Evolutionary conservation across 148 eudicot species (phyloP).

Genomic region (Selenicereus undatus): DNA sequence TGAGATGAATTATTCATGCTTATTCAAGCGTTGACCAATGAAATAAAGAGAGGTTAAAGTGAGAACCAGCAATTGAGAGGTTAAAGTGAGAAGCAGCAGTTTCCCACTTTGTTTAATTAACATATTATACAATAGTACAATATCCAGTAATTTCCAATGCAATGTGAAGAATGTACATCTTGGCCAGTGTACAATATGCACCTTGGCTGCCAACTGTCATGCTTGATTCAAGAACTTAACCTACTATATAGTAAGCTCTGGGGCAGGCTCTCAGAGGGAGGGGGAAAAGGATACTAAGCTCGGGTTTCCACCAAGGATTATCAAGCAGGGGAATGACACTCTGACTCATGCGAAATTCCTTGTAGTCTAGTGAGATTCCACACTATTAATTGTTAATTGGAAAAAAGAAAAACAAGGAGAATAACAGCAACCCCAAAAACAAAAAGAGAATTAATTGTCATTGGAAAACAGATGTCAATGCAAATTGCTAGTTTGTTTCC

Average conservation of each 20-base stretch:
- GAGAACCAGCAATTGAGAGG: background rate
- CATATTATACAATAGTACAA: no score
- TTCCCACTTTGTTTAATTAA: no score
- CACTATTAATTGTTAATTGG: no score
- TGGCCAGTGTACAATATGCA: background rate
- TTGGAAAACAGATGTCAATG: no score
- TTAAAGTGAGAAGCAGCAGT: background rate
- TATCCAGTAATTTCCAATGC: background rate
- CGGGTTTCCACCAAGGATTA: no score
- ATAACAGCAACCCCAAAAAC: no score
- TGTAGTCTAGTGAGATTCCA: no score
- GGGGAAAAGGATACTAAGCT: background rate
- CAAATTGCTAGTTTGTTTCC: no score
- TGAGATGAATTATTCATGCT: background rate
- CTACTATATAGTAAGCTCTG: background rate
- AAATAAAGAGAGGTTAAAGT: background rate
- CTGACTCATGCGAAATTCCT: no score
- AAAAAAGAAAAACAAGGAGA: no score
- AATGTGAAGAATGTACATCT: background rate
- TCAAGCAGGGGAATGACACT: no score
- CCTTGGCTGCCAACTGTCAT: background rate
- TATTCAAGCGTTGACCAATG: background rate
- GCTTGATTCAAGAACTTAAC: background rate
- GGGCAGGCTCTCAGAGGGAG: background rate
- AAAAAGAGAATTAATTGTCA: no score